Percentiles rank a stretch among this genome's conserved stretches.
Evolutionary conservation across 2,329 filamentous ascomycete species (phyloP).

Genomic region (Helicocarpus griseus): DNA sequence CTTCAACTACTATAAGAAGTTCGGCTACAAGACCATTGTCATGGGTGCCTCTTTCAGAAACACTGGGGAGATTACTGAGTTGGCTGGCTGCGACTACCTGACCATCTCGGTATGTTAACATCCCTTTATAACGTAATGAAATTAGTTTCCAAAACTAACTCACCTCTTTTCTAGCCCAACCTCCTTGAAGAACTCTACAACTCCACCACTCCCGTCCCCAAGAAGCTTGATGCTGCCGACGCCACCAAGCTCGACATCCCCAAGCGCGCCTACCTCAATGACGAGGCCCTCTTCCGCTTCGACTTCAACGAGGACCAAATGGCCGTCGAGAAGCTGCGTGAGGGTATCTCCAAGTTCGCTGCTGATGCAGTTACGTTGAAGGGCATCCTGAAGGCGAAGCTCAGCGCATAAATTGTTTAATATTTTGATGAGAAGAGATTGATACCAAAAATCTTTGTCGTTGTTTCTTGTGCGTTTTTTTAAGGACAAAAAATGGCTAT

Average conservation of each 20-base stretch:
- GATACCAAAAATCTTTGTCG: background rate
- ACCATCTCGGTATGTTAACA: slow-evolving; percentile 72
- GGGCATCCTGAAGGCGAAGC: slow-evolving; percentile 81
- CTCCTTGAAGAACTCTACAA: slow-evolving; percentile 90
- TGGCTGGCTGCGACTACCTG: slow-evolving; percentile 96
- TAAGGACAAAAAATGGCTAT: background rate
- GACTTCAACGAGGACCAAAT: slow-evolving; percentile 99
- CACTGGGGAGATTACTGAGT: slow-evolving; percentile 91
- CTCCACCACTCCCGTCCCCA: slow-evolving; percentile 68
- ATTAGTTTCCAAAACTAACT: slow-evolving; percentile 12
- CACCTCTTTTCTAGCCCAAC: slow-evolving; percentile 57
- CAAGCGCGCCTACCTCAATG: slow-evolving; percentile 83
- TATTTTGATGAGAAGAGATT: background rate
- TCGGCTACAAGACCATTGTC: slow-evolving; percentile 97
- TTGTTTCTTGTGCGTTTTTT: background rate
- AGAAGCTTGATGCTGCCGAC: slow-evolving; percentile 73
- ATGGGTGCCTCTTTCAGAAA: slow-evolving; percentile 99
- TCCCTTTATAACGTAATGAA: background rate
- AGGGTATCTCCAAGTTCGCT: slow-evolving; percentile 99
- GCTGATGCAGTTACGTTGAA: slow-evolving; percentile 92
- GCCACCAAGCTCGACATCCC: slow-evolving; percentile 63
- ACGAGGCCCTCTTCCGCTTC: slow-evolving; percentile 91
- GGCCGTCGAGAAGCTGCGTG: slow-evolving; percentile 97
- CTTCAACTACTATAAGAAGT: slow-evolving; percentile 99
- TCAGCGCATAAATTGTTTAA: slow-evolving; percentile 28